These are phyloP conservation scores for Chaetomidium leptoderma DNA, from an alignment of 495 filamentous ascomycete species.

Conservation along the genomic window DNA sequence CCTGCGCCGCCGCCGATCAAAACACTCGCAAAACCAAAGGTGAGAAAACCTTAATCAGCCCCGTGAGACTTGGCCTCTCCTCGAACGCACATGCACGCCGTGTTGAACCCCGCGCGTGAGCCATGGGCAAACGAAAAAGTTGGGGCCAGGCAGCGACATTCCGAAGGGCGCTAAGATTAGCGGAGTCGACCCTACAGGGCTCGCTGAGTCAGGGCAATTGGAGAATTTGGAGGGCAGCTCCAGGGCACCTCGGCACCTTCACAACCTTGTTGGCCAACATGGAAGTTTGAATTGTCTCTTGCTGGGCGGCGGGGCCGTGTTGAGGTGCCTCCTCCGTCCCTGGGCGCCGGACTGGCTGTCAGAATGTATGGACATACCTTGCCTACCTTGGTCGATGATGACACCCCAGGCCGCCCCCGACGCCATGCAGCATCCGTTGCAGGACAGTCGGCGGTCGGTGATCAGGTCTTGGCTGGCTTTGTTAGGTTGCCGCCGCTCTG, in stretches of 20 bases:
- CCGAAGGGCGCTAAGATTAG: slow-evolving; percentile 6
- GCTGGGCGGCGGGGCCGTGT: no score
- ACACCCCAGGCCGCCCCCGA: no score
- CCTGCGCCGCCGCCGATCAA: background rate
- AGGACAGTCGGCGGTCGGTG: no score
- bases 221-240: background rate
- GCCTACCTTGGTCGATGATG: no score
- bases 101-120: background rate
- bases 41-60: background rate
- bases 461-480: background rate
- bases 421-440: no score
- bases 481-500: background rate
- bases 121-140: background rate
- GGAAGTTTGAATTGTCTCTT: background rate
- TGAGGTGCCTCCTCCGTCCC: no score
- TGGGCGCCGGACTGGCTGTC: no score
- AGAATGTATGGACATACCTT: no score
- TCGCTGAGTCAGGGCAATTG: slow-evolving; percentile 11
- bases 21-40: background rate
- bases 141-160: slow-evolving; percentile 13
- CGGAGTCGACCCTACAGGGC: background rate
- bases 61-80: background rate
- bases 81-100: background rate
- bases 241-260: no score
- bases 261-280: no score